Evolutionary conservation across 345 rosid genomes (phyloP).

Genomic region (Lepidium didymum): DNA sequence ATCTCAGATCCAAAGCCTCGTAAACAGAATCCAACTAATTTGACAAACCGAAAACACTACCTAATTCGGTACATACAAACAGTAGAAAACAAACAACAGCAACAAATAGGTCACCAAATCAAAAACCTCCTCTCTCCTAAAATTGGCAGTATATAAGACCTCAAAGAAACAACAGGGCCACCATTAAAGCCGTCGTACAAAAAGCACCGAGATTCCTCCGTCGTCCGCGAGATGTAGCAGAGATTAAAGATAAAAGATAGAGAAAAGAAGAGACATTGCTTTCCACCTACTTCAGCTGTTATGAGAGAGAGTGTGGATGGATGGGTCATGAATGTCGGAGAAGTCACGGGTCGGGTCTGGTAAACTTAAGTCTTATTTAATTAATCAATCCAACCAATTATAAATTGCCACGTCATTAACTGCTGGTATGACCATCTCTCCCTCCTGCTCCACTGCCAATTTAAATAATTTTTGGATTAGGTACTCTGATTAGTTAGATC

Average conservation of each 20-base stretch:
- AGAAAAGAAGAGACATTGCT: slow-evolving; percentile 38
- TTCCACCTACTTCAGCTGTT: slow-evolving; percentile 41
- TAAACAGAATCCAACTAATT: not conserved
- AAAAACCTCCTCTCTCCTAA: not conserved
- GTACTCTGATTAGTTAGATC: not conserved
- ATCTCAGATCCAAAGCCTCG: slow-evolving; percentile 27
- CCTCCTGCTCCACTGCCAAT: slow-evolving; percentile 8
- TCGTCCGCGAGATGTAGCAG: slow-evolving; percentile 11
- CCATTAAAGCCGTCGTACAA: not conserved
- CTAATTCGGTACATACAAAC: slow-evolving; percentile 2
- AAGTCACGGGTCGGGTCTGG: slow-evolving; percentile 30
- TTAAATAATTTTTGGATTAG: slow-evolving; percentile 16
- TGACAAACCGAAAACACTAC: not conserved
- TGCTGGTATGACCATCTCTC: slow-evolving; percentile 13
- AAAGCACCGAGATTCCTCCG: not conserved
- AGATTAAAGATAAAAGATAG: not conserved
- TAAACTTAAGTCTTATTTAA: slow-evolving; percentile 10
- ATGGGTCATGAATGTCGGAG: slow-evolving; percentile 30
- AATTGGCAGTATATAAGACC: not conserved
- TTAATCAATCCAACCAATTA: slow-evolving; percentile 17
- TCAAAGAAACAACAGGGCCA: not conserved
- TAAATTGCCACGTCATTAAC: slow-evolving; percentile 25
- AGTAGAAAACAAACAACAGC: slow-evolving; percentile 3
- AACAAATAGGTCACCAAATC: slow-evolving; percentile 6
- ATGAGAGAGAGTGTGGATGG: slow-evolving; percentile 20